Percentiles rank a stretch among this genome's conserved stretches.
Evolutionary conservation across 1,139 yeast species (phyloP).

Genomic region (Sugiyamaella japonica): DNA sequence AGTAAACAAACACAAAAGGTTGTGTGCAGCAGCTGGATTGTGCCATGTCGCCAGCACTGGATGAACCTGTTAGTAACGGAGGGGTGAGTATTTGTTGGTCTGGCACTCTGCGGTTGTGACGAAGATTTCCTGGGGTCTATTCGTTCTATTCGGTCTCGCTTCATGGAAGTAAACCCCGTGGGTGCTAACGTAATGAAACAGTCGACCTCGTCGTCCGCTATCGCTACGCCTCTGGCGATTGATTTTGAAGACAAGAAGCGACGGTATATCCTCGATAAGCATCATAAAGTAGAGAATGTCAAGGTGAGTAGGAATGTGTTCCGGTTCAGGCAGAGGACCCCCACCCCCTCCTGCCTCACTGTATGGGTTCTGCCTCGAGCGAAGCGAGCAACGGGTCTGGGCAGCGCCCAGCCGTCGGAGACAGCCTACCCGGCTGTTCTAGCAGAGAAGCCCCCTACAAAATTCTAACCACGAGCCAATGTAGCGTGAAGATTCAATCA

Average conservation of each 20-base stretch:
- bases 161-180: background rate
- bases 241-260: conserved; percentile 24
- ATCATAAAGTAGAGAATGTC: conserved; percentile 22
- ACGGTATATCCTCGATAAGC: conserved; percentile 28
- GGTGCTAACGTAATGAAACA: background rate
- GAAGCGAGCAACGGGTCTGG: too few species aligned
- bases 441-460: too few species aligned
- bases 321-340: too few species aligned
- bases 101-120: too few species aligned
- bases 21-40: background rate
- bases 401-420: too few species aligned
- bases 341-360: too few species aligned
- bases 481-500: conserved; percentile 42
- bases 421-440: too few species aligned
- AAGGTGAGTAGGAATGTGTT: conserved; percentile 22
- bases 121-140: background rate
- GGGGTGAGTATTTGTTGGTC: conserved; percentile 4
- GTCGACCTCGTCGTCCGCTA: conserved; percentile 16
- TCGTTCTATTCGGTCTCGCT: background rate
- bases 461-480: conserved; percentile 13
- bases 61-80: conserved; percentile 7
- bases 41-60: conserved; percentile 13
- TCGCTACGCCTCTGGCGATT: conserved; percentile 10
- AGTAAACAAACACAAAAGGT: conserved; percentile 7
- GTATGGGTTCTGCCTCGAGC: too few species aligned